Evolutionary conservation across 768 basidiomycete species (phyloP), one percentile per base, ranked within the genome.

Genomic region (Calocera viscosa): DNA sequence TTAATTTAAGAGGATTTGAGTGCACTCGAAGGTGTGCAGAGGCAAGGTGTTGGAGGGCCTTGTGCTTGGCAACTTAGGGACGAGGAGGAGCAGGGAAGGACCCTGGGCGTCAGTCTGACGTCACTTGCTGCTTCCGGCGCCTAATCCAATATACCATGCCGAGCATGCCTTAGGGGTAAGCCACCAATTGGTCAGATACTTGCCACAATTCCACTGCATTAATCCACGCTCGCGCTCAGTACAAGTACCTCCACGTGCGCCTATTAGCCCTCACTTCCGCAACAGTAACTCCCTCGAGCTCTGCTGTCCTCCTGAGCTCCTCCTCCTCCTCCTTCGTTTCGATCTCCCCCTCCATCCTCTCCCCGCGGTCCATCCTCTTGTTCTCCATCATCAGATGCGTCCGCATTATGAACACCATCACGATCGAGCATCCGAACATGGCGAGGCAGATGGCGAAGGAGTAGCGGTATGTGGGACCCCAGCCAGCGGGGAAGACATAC

Each of bases 331-430:
- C 87, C 43, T 83, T 86, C 16, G 81, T 86, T 70, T 84, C 86
- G 11, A 83, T 84, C 75, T 95, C 95, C 74, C 82, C 94, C 49
- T 89, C 75, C 82, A 96, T 67, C 82, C 95, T 40, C 82, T 95
- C 64, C 76, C 69, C 69, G 22, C 68, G 26, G 22, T 69, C 69
- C 38, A 68, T 32, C 33, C 53, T 64, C 30, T n/a, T 38, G 30
- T 69, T 69, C 47, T 68, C 68, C 33, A 19, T 39, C 53, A 65
- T 69, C 22, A 69, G 39, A 41, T 69, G 49, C 16, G 47, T 24
- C 11, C 64, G n/a, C 30, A 69, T 26, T 28, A 69, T 63, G 68
- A 79, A 80, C 76, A 86, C 80, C 30, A 82, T 69, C 35, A 85
- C 40, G 64, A 75, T 82, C 43, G 80, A 77, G 34, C 81, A 65